phyloP scores from a whole-genome alignment of 1,139 yeast genomes.

The Sugiyamaella sp. region DNA sequence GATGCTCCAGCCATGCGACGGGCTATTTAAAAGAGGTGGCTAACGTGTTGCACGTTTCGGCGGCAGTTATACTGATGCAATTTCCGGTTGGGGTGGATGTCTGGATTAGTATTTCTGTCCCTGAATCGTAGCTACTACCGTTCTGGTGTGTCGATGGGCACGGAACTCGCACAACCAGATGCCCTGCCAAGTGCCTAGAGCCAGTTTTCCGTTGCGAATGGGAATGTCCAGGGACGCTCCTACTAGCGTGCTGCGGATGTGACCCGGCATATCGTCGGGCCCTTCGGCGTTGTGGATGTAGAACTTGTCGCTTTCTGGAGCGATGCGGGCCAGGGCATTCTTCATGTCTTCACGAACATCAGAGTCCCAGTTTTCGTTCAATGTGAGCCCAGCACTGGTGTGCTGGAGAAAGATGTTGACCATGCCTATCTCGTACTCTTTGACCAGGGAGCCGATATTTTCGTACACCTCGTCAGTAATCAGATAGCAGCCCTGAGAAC shows the following conservation, averaged over 20 bases:
- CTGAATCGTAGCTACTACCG: slow-evolving; percentile 71
- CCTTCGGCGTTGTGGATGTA: slow-evolving; percentile 74
- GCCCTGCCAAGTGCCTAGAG: slow-evolving; percentile 87
- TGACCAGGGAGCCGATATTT: slow-evolving; percentile 59
- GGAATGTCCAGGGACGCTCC: slow-evolving; percentile 73
- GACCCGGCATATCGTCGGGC: slow-evolving; percentile 84
- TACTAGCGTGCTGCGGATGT: slow-evolving; percentile 64
- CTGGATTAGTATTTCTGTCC: slow-evolving; percentile 47
- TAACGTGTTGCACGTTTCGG: too few relatives aligned
- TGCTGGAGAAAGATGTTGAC: slow-evolving; percentile 72
- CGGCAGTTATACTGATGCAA: too few relatives aligned
- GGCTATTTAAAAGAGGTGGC: too few relatives aligned
- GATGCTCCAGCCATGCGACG: too few relatives aligned
- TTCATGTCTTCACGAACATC: slow-evolving; percentile 74
- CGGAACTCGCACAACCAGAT: slow-evolving; percentile 76
- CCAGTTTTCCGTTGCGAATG: slow-evolving; percentile 65
- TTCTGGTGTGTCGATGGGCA: slow-evolving; percentile 61
- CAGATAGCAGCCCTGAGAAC: slow-evolving; percentile 69
- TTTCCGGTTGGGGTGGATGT: background rate
- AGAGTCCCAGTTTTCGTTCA: slow-evolving; percentile 80
- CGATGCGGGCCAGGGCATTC: slow-evolving; percentile 61
- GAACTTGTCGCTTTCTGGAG: slow-evolving; percentile 62
- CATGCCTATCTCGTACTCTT: slow-evolving; percentile 62
- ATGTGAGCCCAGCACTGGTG: slow-evolving; percentile 74
- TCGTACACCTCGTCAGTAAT: slow-evolving; percentile 64